phyloP scores from a whole-genome alignment of 768 basidiomycete genomes.

The Neoboletus brunneissimus region DNA sequence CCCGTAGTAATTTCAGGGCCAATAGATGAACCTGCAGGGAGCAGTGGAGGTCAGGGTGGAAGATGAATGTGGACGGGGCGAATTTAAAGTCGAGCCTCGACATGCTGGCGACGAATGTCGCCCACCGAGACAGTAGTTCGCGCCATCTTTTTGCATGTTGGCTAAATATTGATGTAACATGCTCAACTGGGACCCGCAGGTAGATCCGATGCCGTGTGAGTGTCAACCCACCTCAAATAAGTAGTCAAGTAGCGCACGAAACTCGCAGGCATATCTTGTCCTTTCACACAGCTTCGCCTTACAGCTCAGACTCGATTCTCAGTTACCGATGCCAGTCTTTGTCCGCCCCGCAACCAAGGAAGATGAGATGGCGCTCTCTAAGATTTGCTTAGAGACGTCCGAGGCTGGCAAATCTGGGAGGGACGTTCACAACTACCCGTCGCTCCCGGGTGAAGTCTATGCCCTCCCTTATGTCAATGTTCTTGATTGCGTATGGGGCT shows the following conservation, averaged over 20 bases:
- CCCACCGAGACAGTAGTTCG: conserved; percentile 1
- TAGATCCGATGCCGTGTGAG: background rate
- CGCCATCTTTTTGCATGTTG: conserved; percentile 3
- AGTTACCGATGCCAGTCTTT: conserved; percentile 34
- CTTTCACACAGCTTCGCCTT: background rate
- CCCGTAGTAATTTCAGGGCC: conserved; percentile 30
- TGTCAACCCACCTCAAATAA: background rate
- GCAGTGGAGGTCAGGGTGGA: conserved; percentile 20
- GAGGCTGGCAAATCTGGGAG: conserved; percentile 69
- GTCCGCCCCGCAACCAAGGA: conserved; percentile 55
- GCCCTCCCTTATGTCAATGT: conserved; percentile 74
- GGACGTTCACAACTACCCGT: conserved; percentile 53
- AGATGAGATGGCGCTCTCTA: conserved; percentile 58
- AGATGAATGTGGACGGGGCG: conserved; percentile 14
- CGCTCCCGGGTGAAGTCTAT: conserved; percentile 70
- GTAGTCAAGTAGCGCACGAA: background rate
- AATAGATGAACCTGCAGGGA: conserved; percentile 25
- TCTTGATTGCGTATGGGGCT: conserved; percentile 62
- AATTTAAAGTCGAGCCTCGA: background rate
- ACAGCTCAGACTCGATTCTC: background rate
- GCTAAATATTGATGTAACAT: conserved; percentile 18
- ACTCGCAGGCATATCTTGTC: background rate
- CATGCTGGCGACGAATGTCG: background rate
- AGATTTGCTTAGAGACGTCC: conserved; percentile 72
- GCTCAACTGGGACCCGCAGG: conserved; percentile 2